Conservation (phyloP, 192 early-diverging fungal genomes). For the Mortierella claussenii region DNA sequence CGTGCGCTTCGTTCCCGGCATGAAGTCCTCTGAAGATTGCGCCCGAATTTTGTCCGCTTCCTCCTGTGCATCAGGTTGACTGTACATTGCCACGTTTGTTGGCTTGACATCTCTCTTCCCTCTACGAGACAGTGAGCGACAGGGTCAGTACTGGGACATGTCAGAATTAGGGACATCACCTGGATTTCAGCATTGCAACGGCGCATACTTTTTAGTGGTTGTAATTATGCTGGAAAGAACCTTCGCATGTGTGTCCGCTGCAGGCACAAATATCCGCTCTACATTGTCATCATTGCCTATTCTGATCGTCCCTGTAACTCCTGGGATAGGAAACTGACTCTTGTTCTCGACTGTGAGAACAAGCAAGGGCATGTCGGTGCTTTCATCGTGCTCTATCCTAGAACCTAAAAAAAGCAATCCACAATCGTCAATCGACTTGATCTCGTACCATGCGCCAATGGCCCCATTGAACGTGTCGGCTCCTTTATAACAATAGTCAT, state of each 20-base stretch:
- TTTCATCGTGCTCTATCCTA: conserved; percentile 17
- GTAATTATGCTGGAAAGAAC: conserved; percentile 5
- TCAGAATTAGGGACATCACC: too few relatives aligned
- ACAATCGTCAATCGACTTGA: too few relatives aligned
- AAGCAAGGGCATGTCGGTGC: conserved; percentile 22
- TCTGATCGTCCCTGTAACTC: conserved; percentile 14
- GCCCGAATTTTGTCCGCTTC: neutral
- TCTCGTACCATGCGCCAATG: too few relatives aligned
- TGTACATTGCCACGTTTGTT: conserved; percentile 12
- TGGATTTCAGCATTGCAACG: too few relatives aligned
- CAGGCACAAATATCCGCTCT: conserved; percentile 3
- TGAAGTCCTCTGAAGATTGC: conserved; percentile 1
- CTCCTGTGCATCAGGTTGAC: neutral
- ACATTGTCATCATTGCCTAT: conserved; percentile 23
- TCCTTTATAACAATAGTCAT: conserved; percentile 1
- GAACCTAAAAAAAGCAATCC: too few relatives aligned
- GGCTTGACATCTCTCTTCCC: conserved; percentile 3
- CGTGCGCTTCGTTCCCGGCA: conserved; percentile 21
- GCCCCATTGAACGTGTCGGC: too few relatives aligned
- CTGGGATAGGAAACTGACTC: conserved; percentile 33
- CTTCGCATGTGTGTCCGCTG: neutral
- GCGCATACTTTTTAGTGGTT: conserved; percentile 7
- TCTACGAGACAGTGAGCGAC: neutral
- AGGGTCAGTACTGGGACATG: too few relatives aligned
- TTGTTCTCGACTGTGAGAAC: conserved; percentile 30